These are phyloP conservation scores for Blastocystis hominis DNA, from an alignment of 352 stramenopile genomes.

Conservation along the genomic window DNA sequence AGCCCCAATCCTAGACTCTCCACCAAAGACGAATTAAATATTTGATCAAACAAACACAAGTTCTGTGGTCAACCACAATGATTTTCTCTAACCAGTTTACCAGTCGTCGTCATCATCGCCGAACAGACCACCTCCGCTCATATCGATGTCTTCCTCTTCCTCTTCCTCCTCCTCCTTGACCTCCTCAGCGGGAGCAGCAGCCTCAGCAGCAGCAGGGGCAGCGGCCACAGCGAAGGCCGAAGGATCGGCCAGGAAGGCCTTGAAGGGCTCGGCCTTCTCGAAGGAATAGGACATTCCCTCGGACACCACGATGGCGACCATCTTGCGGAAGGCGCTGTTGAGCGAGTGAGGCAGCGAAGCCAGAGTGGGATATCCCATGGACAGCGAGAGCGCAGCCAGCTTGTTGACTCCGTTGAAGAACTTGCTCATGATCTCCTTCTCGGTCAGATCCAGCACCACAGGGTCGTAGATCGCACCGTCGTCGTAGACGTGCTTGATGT, in stretches of 20 bases:
- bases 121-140: constrained; percentile 1
- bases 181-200: not conserved
- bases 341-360: constrained; percentile 94
- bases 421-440: constrained; percentile 87
- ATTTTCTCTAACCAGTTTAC: constrained; percentile 30
- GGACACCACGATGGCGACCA: constrained; percentile 86
- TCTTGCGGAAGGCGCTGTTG: constrained; percentile 92
- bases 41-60: too few relatives aligned
- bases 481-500: constrained; percentile 91
- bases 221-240: constrained; percentile 79
- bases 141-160: not conserved
- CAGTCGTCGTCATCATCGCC: constrained; percentile 60
- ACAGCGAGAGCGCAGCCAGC: constrained; percentile 85
- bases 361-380: constrained; percentile 87
- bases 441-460: constrained; percentile 92
- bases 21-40: too few relatives aligned
- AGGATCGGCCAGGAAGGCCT: constrained; percentile 85
- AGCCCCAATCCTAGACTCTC: too few relatives aligned
- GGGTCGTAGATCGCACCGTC: constrained; percentile 96
- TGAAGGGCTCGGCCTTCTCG: constrained; percentile 87
- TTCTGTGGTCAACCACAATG: not conserved
- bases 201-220: constrained; percentile 55
- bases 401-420: constrained; percentile 82
- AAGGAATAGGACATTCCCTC: constrained; percentile 87
- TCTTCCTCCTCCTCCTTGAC: constrained; percentile 64